phyloP scores from a whole-genome alignment of 2,329 filamentous ascomycete species.

The Emergomyces orientalis region DNA sequence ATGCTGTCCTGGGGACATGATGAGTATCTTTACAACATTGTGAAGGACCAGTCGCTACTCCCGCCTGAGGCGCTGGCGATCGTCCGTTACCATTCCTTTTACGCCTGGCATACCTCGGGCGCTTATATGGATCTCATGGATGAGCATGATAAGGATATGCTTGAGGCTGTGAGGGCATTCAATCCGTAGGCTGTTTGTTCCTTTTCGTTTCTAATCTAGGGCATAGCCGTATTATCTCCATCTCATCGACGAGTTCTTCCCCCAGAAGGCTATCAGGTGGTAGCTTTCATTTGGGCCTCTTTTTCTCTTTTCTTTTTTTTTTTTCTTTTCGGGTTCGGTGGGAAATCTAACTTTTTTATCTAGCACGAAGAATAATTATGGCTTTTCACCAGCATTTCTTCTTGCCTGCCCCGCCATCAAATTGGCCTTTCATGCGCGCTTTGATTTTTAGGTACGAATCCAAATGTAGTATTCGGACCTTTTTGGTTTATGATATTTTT shows the following conservation, averaged over 20 bases:
- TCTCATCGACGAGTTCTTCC: conserved; percentile 66
- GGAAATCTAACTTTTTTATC: too few relatives aligned
- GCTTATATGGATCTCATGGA: conserved; percentile 77
- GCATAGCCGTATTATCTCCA: conserved; percentile 60
- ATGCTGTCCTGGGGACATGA: conserved; percentile 73
- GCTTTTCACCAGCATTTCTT: too few relatives aligned
- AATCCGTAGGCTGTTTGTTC: conserved; percentile 80
- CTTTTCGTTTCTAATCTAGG: conserved; percentile 13
- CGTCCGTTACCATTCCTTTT: conserved; percentile 89
- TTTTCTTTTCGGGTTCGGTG: background rate
- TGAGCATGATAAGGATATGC: conserved; percentile 68
- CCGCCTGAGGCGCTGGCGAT: conserved; percentile 78
- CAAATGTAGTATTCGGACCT: too few relatives aligned
- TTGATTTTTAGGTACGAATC: too few relatives aligned
- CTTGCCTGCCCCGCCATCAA: too few relatives aligned
- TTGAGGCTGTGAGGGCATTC: conserved; percentile 73
- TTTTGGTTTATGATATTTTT: too few relatives aligned
- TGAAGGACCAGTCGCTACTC: conserved; percentile 70
- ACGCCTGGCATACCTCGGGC: conserved; percentile 76
- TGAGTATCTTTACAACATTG: conserved; percentile 59
- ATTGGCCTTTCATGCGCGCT: too few relatives aligned
- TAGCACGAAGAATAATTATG: too few relatives aligned
- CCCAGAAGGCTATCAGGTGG: conserved; percentile 60
- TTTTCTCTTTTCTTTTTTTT: background rate
- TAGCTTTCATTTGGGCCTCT: conserved; percentile 26